A percentile compares a stretch with the other conserved stretches of the same genome.
Evolutionary conservation across 1,139 yeast species (phyloP).

Genomic region (Blastobotrys ciferrii): DNA sequence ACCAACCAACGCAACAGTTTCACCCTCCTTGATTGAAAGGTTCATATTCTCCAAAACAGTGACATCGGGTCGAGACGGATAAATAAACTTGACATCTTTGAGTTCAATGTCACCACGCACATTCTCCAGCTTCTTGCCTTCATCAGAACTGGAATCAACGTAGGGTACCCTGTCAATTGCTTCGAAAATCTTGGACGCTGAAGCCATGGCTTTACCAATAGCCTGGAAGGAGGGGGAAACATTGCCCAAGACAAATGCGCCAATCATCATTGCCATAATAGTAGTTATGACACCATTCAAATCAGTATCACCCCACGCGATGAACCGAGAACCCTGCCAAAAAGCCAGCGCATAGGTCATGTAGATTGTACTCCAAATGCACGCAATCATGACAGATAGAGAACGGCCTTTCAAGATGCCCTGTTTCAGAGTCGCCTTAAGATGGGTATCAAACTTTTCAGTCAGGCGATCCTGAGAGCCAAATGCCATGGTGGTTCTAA

Average conservation of each 20-base stretch:
- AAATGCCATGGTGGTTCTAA: slow-evolving; percentile 45
- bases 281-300: slow-evolving; percentile 39
- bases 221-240: slow-evolving; percentile 43
- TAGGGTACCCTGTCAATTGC: slow-evolving; percentile 43
- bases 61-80: slow-evolving; percentile 87
- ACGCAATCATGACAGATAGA: slow-evolving; percentile 38
- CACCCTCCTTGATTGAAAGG: slow-evolving; percentile 61
- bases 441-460: slow-evolving; percentile 35
- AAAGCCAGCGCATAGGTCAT: slow-evolving; percentile 43
- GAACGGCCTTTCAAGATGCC: slow-evolving; percentile 35
- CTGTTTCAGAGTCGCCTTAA: slow-evolving; percentile 32
- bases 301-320: slow-evolving; percentile 35
- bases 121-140: slow-evolving; percentile 35
- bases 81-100: slow-evolving; percentile 50
- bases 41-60: slow-evolving; percentile 63
- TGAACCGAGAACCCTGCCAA: slow-evolving; percentile 45
- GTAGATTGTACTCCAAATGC: slow-evolving; percentile 39
- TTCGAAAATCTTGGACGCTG: slow-evolving; percentile 42
- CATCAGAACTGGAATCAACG: slow-evolving; percentile 35
- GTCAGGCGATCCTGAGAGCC: slow-evolving; percentile 42
- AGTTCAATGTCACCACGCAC: slow-evolving; percentile 59
- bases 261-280: slow-evolving; percentile 42
- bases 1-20: slow-evolving; percentile 86
- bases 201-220: slow-evolving; percentile 41
- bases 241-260: slow-evolving; percentile 43